phyloP scores from a whole-genome alignment of 345 rosid species.

The Pistacia vera region DNA sequence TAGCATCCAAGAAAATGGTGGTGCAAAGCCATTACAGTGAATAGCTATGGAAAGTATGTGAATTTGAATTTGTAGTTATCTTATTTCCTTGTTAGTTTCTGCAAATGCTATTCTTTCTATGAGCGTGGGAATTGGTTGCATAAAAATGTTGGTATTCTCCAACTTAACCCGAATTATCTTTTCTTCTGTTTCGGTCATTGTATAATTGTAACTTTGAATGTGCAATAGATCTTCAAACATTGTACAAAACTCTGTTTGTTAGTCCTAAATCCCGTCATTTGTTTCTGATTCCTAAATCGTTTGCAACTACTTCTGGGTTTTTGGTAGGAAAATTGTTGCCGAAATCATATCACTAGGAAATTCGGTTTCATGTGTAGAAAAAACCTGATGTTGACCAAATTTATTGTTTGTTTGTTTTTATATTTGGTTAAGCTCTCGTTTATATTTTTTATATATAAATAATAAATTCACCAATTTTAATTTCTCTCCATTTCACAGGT shows the following conservation, averaged over 20 bases:
- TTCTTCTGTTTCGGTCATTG: background rate
- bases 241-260: background rate
- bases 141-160: background rate
- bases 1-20: slow-evolving; percentile 64
- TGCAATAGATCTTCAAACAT: background rate
- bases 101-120: background rate
- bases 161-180: too few species aligned
- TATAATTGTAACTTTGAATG: background rate
- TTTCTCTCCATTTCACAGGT: too few species aligned
- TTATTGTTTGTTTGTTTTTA: too few species aligned
- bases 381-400: too few species aligned
- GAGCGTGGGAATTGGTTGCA: slow-evolving; percentile 1
- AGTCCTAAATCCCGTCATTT: background rate
- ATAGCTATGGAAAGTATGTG: slow-evolving; percentile 4
- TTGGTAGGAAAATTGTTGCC: too few species aligned
- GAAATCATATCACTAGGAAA: too few species aligned
- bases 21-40: slow-evolving; percentile 45
- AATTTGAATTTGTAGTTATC: background rate
- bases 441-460: too few species aligned
- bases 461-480: too few species aligned
- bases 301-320: too few species aligned
- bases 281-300: too few species aligned
- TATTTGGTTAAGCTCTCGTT: too few species aligned
- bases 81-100: slow-evolving; percentile 5
- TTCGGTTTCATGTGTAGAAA: too few species aligned